These are phyloP conservation scores for Phoenix roebelenii DNA, from an alignment of 176 grass and related monocot species.

Conservation along the genomic window DNA sequence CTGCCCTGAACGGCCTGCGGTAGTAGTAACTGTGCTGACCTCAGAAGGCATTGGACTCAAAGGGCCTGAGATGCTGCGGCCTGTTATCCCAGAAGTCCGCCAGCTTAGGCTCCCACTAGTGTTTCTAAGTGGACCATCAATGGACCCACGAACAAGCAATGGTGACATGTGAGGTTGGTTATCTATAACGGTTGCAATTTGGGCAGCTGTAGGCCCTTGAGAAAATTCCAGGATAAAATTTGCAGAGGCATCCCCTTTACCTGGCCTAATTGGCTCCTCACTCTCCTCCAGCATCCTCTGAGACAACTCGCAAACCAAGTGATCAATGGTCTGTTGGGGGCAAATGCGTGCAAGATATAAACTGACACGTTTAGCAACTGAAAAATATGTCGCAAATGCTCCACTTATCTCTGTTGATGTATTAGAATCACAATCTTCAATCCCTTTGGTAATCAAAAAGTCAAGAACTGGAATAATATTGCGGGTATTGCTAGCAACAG, in stretches of 20 bases:
- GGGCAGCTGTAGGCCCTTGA: constrained; percentile 61
- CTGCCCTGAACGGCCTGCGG: constrained; percentile 74
- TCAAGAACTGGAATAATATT: constrained; percentile 98
- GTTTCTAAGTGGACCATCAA: constrained; percentile 81
- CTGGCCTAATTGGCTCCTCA: constrained; percentile 55
- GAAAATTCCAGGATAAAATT: constrained; percentile 89
- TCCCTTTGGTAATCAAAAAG: constrained; percentile 93
- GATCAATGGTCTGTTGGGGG: constrained; percentile 92
- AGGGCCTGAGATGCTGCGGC: constrained; percentile 86
- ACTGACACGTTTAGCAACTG: constrained; percentile 92
- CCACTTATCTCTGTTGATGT: constrained; percentile 93
- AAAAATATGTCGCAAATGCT: constrained; percentile 94
- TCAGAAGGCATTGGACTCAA: constrained; percentile 89
- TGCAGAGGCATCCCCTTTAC: constrained; percentile 64
- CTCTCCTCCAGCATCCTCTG: constrained; percentile 92
- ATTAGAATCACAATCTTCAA: constrained; percentile 92
- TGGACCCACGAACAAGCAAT: constrained; percentile 93
- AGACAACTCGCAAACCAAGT: constrained; percentile 91
- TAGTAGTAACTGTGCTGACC: constrained; percentile 57
- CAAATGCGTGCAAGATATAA: constrained; percentile 95
- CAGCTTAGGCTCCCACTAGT: constrained; percentile 87
- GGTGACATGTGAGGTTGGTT: constrained; percentile 98
- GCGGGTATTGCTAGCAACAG: constrained; percentile 84
- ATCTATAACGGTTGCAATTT: constrained; percentile 57
- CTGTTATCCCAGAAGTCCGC: constrained; percentile 88